Evolutionary conservation across 345 rosid species (phyloP).

Genomic region (Conringia planisiliqua): DNA sequence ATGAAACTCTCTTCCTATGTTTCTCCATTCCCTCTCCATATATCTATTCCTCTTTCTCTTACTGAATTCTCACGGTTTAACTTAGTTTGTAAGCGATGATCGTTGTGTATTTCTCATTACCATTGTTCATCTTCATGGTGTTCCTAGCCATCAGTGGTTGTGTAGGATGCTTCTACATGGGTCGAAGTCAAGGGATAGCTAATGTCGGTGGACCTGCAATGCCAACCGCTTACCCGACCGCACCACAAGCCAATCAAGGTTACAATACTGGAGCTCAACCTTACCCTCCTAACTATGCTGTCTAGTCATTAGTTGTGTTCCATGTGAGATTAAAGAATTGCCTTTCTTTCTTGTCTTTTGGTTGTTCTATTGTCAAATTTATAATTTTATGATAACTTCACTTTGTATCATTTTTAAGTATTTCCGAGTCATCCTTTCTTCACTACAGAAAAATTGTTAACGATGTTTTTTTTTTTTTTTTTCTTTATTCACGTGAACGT

Average conservation of each 20-base stretch:
- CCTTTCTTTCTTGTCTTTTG: background rate
- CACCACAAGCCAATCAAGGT: conserved; percentile 24
- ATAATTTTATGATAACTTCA: too few relatives aligned
- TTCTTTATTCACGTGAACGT: too few relatives aligned
- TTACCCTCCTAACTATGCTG: conserved; percentile 21
- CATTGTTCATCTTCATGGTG: conserved; percentile 24
- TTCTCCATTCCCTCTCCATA: background rate
- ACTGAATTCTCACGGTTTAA: background rate
- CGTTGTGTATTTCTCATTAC: conserved; percentile 17
- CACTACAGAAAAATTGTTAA: background rate
- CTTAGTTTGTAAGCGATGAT: background rate
- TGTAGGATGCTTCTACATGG: conserved; percentile 31
- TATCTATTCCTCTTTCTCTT: background rate
- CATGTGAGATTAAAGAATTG: background rate
- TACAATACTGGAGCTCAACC: conserved; percentile 29
- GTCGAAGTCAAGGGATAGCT: conserved; percentile 10
- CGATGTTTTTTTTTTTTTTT: too few relatives aligned
- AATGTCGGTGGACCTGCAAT: background rate
- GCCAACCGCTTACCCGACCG: conserved; percentile 17
- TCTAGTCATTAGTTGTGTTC: conserved; percentile 1
- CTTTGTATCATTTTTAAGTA: too few relatives aligned
- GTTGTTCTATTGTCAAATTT: background rate
- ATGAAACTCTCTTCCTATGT: background rate
- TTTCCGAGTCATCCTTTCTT: background rate
- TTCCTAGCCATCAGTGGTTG: conserved; percentile 19